These are phyloP conservation scores for Cytospora piceicola DNA, from an alignment of 2,329 filamentous ascomycete genomes.

Conservation along the genomic window DNA sequence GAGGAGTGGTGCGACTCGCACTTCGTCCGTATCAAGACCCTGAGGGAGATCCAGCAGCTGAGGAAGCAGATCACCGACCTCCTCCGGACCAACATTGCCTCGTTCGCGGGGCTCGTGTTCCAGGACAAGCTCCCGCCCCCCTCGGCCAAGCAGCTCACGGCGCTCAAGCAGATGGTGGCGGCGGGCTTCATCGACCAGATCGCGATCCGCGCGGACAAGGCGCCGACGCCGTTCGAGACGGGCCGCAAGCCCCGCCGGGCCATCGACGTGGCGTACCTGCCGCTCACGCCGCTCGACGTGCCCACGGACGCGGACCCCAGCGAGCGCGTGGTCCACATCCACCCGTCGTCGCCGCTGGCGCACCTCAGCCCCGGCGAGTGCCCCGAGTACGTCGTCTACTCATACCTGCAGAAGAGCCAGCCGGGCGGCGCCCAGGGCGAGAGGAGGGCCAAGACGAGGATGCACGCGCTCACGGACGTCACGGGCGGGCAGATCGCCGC, in stretches of 20 bases:
- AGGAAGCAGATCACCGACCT: conserved; percentile 82
- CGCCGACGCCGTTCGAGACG: conserved; percentile 70
- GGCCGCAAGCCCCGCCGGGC: conserved; percentile 76
- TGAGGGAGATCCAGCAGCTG: conserved; percentile 84
- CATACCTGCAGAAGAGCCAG: conserved; percentile 74
- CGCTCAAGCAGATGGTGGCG: conserved; percentile 88
- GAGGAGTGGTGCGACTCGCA: conserved; percentile 79
- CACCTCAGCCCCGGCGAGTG: conserved; percentile 71
- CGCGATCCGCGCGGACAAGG: conserved; percentile 87
- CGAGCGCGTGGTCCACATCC: conserved; percentile 79
- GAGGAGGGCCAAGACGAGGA: conserved; percentile 73
- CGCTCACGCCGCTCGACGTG: conserved; percentile 71
- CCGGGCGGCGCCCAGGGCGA: conserved; percentile 53
- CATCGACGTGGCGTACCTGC: conserved; percentile 89
- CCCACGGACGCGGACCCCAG: conserved; percentile 45
- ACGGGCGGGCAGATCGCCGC: conserved; percentile 75
- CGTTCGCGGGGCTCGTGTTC: conserved; percentile 60
- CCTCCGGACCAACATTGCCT: conserved; percentile 73
- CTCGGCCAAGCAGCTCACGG: conserved; percentile 70
- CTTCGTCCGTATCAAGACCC: conserved; percentile 85
- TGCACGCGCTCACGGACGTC: conserved; percentile 85
- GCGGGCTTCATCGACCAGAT: conserved; percentile 94
- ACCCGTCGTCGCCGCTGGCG: conserved; percentile 81
- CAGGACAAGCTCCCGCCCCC: conserved; percentile 62
- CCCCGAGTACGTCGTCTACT: conserved; percentile 86